These are phyloP conservation scores for Canavalia gladiata DNA, from an alignment of 306 rosid species.

Conservation along the genomic window DNA sequence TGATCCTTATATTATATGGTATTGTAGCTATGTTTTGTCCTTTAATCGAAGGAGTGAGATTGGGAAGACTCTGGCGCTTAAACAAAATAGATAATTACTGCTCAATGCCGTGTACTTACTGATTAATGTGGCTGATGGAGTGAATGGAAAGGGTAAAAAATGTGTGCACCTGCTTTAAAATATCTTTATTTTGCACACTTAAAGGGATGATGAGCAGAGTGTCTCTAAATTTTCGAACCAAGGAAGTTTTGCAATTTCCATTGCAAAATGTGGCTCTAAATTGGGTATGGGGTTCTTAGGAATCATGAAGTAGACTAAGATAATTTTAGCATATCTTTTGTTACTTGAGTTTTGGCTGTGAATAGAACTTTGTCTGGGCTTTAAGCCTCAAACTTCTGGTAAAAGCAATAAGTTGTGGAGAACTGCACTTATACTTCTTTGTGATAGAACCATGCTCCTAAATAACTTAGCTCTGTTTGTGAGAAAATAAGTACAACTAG, in stretches of 20 bases:
- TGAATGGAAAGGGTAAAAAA: not conserved
- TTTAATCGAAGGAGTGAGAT: not conserved
- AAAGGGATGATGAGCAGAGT: not conserved
- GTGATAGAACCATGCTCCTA: not conserved
- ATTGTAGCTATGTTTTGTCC: too few relatives aligned
- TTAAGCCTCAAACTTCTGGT: slow-evolving; percentile 8
- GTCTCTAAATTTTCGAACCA: not conserved
- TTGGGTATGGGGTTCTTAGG: not conserved
- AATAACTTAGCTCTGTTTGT: slow-evolving; percentile 10
- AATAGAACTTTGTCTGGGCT: slow-evolving; percentile 11
- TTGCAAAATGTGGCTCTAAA: not conserved
- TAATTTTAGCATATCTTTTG: not conserved
- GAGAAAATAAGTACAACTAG: slow-evolving; percentile 15
- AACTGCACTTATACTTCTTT: not conserved
- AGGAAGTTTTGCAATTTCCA: not conserved
- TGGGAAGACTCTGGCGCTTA: not conserved
- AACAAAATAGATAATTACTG: not conserved
- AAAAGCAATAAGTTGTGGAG: not conserved
- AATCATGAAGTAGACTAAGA: not conserved
- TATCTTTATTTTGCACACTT: not conserved
- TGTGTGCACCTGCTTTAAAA: not conserved
- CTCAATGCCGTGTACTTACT: not conserved
- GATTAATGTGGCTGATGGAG: not conserved
- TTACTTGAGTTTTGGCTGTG: not conserved
- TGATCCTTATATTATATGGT: too few relatives aligned